Evolutionary conservation across 352 stramenopile species (phyloP).

Genomic region (Pythium folliculosum): DNA sequence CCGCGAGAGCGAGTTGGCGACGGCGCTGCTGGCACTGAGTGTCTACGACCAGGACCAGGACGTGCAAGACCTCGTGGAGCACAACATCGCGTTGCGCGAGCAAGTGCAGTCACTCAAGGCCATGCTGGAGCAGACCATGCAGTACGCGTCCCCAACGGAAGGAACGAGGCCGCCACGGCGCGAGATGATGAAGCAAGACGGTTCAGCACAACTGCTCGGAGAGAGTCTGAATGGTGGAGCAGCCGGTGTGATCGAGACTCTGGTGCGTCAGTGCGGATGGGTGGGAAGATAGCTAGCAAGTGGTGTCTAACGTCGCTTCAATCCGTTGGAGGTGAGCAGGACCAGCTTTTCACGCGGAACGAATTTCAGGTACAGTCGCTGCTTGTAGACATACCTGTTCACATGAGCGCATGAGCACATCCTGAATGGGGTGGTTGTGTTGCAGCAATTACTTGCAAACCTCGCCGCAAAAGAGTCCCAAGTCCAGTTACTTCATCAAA

Average conservation of each 20-base stretch:
- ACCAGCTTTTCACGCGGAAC: conserved; percentile 20
- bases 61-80: conserved; percentile 45
- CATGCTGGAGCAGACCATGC: conserved; percentile 27
- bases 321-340: conserved; percentile 8
- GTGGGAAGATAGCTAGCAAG: no score
- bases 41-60: conserved; percentile 33
- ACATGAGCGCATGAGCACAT: background rate
- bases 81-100: conserved; percentile 48
- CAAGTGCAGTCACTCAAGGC: conserved; percentile 51
- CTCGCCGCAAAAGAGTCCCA: conserved; percentile 45
- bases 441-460: conserved; percentile 28
- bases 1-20: conserved; percentile 33
- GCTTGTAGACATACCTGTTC: background rate
- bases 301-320: no score
- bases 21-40: conserved; percentile 28
- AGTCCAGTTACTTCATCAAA: conserved; percentile 39
- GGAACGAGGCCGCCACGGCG: background rate
- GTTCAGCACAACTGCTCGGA: conserved; percentile 1
- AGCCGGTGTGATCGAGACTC: conserved; percentile 7
- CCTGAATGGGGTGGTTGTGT: no score
- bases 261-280: conserved; percentile 5
- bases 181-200: background rate
- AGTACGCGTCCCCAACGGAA: conserved; percentile 2
- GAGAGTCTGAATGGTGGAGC: background rate
- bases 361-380: conserved; percentile 21